These are phyloP conservation scores for Saturnispora bothae DNA, from an alignment of 805 yeast genomes.

Conservation along the genomic window DNA sequence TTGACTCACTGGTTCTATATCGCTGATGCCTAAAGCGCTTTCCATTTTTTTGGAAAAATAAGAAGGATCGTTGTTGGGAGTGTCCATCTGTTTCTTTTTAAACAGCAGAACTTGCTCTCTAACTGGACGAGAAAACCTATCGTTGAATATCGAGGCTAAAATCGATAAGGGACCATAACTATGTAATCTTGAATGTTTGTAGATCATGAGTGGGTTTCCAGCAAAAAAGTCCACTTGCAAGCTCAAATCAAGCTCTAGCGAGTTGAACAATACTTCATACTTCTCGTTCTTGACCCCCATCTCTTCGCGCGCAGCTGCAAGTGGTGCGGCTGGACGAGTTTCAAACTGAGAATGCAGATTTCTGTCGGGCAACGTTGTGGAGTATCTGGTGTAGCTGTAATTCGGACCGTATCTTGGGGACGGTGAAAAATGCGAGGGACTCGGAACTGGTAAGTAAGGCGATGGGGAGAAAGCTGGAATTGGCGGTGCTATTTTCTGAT, in stretches of 20 bases:
- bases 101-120: conserved; percentile 23
- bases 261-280: conserved; percentile 1
- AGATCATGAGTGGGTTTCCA: conserved; percentile 33
- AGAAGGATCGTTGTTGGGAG: conserved; percentile 6
- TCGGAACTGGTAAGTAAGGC: not conserved
- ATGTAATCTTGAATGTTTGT: conserved; percentile 31
- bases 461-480: conserved; percentile 10
- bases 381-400: conserved; percentile 2
- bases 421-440: not conserved
- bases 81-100: conserved; percentile 12
- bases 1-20: conserved; percentile 23
- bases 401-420: not conserved
- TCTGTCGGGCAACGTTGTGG: not conserved
- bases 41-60: conserved; percentile 25
- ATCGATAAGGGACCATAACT: conserved; percentile 46
- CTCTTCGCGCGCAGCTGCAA: too few relatives aligned
- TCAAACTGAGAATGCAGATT: too few relatives aligned
- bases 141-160: conserved; percentile 38
- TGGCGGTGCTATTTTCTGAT: conserved; percentile 12
- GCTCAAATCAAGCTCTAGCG: conserved; percentile 18
- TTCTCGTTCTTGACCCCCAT: too few relatives aligned
- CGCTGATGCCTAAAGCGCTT: conserved; percentile 31
- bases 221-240: conserved; percentile 33
- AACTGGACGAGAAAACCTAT: conserved; percentile 29
- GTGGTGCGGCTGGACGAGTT: too few relatives aligned